A percentile compares a stretch with the other conserved stretches of the same genome.
Conservation (phyloP, 1,139 yeast species). For the Hyphopichia burtonii region DNA sequence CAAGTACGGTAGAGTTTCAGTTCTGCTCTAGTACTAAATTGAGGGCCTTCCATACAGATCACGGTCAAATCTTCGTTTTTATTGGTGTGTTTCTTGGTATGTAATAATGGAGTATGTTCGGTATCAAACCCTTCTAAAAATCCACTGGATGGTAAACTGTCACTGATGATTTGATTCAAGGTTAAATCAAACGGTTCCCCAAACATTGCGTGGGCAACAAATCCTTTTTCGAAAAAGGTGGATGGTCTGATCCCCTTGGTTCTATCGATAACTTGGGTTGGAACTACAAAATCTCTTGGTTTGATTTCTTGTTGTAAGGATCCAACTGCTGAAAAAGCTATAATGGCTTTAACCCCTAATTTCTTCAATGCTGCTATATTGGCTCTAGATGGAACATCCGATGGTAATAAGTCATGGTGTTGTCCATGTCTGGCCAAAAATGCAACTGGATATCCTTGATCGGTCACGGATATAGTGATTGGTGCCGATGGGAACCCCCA, state of each 20-base stretch:
- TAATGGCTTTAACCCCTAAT: constrained; percentile 80
- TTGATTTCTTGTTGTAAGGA: constrained; percentile 84
- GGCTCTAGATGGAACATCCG: constrained; percentile 90
- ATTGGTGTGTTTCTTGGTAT: constrained; percentile 51
- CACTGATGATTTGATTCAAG: constrained; percentile 63
- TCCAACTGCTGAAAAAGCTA: constrained; percentile 96
- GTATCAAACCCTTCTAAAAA: constrained; percentile 52
- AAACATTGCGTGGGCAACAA: constrained; percentile 95
- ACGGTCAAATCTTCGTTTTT: constrained; percentile 71
- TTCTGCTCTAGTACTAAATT: constrained; percentile 97
- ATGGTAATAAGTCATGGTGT: constrained; percentile 84
- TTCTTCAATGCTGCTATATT: constrained; percentile 93
- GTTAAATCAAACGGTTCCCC: constrained; percentile 93
- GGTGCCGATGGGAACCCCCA: constrained; percentile 98
- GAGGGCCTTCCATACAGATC: constrained; percentile 99
- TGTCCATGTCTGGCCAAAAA: constrained; percentile 93
- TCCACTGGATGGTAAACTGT: constrained; percentile 50
- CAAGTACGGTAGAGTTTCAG: constrained; percentile 81
- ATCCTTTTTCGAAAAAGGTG: constrained; percentile 87
- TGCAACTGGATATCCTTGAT: constrained; percentile 81
- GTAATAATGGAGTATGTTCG: constrained; percentile 44
- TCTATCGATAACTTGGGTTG: constrained; percentile 93
- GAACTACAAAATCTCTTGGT: constrained; percentile 93
- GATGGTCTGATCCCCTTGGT: constrained; percentile 93
- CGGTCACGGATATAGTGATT: constrained; percentile 79